Evolutionary conservation across 805 yeast species (phyloP).

Genomic region (Candida odintsovae): DNA sequence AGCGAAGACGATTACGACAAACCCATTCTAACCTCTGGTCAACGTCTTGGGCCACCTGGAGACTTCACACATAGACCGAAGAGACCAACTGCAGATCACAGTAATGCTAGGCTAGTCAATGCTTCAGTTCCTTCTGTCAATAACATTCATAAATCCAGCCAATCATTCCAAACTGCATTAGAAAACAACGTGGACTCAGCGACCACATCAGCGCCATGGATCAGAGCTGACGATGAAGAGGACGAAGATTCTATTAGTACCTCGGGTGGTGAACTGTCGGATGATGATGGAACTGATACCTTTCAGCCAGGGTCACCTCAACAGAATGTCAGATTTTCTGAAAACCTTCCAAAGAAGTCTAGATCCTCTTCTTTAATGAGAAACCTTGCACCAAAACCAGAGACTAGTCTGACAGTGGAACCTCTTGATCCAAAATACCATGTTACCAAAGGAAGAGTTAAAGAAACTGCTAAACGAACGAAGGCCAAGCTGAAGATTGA

Average conservation of each 20-base stretch:
- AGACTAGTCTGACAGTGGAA: neutral
- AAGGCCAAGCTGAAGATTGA: constrained; percentile 12
- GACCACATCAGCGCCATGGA: neutral
- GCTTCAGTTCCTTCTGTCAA: neutral
- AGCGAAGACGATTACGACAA: neutral
- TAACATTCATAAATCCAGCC: neutral
- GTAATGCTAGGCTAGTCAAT: neutral
- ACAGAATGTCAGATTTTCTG: neutral
- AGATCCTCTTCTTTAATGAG: neutral
- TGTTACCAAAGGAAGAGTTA: constrained; percentile 18
- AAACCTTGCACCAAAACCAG: constrained; percentile 4
- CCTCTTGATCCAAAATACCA: constrained; percentile 16
- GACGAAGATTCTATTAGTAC: neutral
- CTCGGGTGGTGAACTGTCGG: neutral
- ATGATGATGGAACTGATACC: neutral
- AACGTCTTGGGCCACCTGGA: neutral
- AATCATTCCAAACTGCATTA: neutral
- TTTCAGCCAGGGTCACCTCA: neutral
- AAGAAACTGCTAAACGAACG: constrained; percentile 20
- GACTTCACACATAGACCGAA: neutral
- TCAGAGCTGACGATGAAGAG: neutral
- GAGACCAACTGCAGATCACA: neutral
- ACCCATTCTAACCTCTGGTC: neutral
- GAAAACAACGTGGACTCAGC: neutral
- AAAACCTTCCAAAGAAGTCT: neutral